These are phyloP conservation scores for Chlorella sp. DNA, from an alignment of 139 green algal genomes.

Conservation along the genomic window DNA sequence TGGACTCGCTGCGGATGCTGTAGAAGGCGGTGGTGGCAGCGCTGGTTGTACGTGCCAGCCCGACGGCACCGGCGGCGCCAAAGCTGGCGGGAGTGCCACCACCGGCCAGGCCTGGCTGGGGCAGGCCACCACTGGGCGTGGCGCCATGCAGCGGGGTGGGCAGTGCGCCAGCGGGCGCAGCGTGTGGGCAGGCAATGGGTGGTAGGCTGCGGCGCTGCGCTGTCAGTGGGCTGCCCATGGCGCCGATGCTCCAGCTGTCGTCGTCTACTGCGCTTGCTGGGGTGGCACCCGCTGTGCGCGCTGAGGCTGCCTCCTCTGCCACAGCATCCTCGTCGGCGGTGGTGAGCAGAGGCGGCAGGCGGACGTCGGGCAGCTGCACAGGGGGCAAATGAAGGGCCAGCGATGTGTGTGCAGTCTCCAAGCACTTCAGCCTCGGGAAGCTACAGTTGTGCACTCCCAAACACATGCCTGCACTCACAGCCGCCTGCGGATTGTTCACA, in stretches of 20 bases:
- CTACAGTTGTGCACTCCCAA: too few relatives aligned
- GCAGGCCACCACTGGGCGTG: neutral
- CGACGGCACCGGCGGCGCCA: neutral
- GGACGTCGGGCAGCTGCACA: neutral
- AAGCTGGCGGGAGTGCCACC: neutral
- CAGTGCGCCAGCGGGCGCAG: neutral
- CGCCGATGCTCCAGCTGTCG: conserved; percentile 4
- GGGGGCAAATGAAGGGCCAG: neutral
- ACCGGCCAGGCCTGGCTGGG: too few relatives aligned
- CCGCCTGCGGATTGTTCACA: too few relatives aligned
- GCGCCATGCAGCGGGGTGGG: neutral
- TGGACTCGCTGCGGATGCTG: neutral
- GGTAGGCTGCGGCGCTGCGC: neutral
- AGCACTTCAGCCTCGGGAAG: too few relatives aligned
- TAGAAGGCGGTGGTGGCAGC: conserved; percentile 3
- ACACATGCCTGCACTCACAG: too few relatives aligned
- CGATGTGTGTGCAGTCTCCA: too few relatives aligned
- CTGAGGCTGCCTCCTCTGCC: neutral
- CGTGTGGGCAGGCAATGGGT: neutral
- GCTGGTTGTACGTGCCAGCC: neutral
- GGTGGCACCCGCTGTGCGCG: neutral
- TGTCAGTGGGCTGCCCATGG: neutral
- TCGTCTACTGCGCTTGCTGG: neutral
- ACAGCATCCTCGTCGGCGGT: conserved; percentile 3
- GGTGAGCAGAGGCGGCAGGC: neutral